Conservation (phyloP, 164 flowering plant genomes). For the Euptelea pleiosperma region DNA sequence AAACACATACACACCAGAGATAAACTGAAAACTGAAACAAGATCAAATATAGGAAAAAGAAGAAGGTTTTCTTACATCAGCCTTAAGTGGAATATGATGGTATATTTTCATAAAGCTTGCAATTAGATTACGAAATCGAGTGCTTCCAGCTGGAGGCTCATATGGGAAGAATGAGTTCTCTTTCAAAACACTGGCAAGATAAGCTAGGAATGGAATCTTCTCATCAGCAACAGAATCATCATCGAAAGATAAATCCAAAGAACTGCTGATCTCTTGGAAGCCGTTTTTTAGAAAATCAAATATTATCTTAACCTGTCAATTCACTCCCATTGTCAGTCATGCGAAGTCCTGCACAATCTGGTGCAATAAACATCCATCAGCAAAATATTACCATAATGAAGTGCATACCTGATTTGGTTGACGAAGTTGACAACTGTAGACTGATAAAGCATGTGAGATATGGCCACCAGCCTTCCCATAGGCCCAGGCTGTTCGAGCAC, state of each 20-base stretch:
- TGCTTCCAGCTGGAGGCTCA: conserved; percentile 92
- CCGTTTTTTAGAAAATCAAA: conserved; percentile 92
- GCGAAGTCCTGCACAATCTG: neutral
- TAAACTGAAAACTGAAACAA: too few species aligned
- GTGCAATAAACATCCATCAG: conserved; percentile 11
- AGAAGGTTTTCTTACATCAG: conserved; percentile 53
- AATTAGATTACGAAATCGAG: conserved; percentile 67
- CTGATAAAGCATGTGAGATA: conserved; percentile 95
- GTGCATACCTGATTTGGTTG: conserved; percentile 76
- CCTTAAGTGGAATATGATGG: conserved; percentile 76
- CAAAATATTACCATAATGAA: too few species aligned
- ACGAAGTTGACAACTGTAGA: conserved; percentile 91
- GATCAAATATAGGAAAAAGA: neutral
- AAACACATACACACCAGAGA: neutral
- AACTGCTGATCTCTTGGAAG: conserved; percentile 79
- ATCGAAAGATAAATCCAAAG: conserved; percentile 84
- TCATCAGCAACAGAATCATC: conserved; percentile 98
- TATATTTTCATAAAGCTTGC: conserved; percentile 84
- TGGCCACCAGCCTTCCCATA: conserved; percentile 90
- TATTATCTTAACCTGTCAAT: conserved; percentile 76
- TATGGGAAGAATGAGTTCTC: conserved; percentile 65
- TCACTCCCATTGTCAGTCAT: conserved; percentile 15
- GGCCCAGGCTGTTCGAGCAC: conserved; percentile 99
- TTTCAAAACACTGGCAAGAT: conserved; percentile 73
- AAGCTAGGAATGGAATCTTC: conserved; percentile 94